Percentiles rank a stretch among this genome's conserved stretches.
These are phyloP conservation scores for Pseudogymnoascus sp. DNA, from an alignment of 2,329 filamentous ascomycete genomes.

Conservation along the genomic window DNA sequence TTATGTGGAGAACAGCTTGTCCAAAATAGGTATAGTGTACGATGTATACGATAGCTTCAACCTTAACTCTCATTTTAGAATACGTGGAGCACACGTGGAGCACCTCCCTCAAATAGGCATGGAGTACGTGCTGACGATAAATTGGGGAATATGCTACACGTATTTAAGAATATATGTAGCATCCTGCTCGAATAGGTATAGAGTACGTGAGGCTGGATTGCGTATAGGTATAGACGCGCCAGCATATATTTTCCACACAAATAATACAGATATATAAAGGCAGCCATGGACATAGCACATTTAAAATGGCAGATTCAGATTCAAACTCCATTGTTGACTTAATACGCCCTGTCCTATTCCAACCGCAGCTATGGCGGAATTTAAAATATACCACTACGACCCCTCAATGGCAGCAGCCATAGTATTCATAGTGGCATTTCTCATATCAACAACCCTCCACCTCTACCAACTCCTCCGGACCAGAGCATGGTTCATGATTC, in stretches of 20 bases:
- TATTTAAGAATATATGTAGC: too few species aligned
- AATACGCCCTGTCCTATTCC: not conserved
- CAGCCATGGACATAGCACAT: not conserved
- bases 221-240: not conserved
- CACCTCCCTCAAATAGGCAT: not conserved
- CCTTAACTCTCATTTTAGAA: not conserved
- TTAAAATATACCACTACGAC: constrained; percentile 12
- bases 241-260: not conserved
- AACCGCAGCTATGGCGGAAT: not conserved
- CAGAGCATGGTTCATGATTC: constrained; percentile 25
- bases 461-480: constrained; percentile 15
- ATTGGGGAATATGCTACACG: too few species aligned
- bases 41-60: not conserved
- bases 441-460: constrained; percentile 13
- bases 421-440: constrained; percentile 17
- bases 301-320: not conserved
- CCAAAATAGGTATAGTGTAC: constrained; percentile 5
- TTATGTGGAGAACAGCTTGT: not conserved
- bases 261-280: not conserved
- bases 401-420: constrained; percentile 14
- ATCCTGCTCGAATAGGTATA: too few species aligned
- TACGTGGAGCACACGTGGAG: not conserved
- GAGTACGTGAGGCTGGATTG: too few species aligned
- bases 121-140: not conserved
- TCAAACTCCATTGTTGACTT: not conserved